Base-by-base conservation (phyloP, 805 yeast genomes). In the Saccharomycopsis olivae region DNA sequence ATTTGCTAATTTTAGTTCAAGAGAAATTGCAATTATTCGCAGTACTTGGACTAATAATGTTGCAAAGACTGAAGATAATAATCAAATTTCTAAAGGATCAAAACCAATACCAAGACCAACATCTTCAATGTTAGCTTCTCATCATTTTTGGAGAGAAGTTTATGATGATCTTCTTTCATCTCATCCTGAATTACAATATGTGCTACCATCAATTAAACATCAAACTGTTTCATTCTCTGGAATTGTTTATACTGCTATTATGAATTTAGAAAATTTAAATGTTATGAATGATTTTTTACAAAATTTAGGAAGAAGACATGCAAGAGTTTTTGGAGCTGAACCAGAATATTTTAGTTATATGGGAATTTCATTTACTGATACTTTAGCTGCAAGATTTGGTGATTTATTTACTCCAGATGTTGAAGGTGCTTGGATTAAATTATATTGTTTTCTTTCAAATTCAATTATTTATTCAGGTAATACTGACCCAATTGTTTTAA, bases 221-320 rank as follows among this genome's bases (percentile, higher is more conserved):
- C 81, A 74, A 56, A 78, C 78, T 1, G 67, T 67, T 25, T 65
- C 78, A 17, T 72, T 74, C 58, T 77, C 78, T 2, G 78, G 78
- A 4, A 75, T 73, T 28, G 57, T 74, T 53, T 65, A 73, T 34
- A 59, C 70, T 30, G 71, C 78, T 2, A 66, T 74, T 46, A 55
- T 64, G 30, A 71, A 69, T 37, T 55, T 74, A 43, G 78, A 73
- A 36, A 68, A 71, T 48, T 57, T 74, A 41, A 46, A 62, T 2
- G 54, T 54, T 15, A 58, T 74, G 55, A 68, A 71, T 48, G 73
- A 64, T 19, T 69, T 71, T 35, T 56, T 74, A 37, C 60, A 61
- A 28, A 68, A 64, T 36, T 58, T 74, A 46, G 79, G 77, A 10
- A 71, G 73, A 49, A 54, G 71, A 33, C 80, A 74, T 51, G 53